Conservation (phyloP, 2,329 filamentous ascomycete genomes). For the Fusarium liriodendri region DNA sequence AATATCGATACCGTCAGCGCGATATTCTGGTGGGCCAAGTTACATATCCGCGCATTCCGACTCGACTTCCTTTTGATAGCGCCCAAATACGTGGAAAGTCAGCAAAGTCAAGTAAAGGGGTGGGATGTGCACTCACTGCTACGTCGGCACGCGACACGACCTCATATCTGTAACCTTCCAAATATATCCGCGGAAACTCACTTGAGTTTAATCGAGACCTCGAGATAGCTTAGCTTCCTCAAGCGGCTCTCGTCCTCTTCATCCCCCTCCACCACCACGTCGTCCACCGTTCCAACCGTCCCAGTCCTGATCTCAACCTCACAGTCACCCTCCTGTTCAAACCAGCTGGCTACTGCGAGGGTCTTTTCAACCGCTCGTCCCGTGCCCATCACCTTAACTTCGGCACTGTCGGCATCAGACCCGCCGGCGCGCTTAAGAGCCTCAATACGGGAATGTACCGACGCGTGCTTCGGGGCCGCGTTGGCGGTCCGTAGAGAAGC, state of each 20-base stretch:
- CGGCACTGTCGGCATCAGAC: slow-evolving; percentile 45
- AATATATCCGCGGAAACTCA: slow-evolving; percentile 44
- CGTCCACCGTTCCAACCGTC: slow-evolving; percentile 74
- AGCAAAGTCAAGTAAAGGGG: slow-evolving; percentile 12
- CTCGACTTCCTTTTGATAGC: slow-evolving; percentile 20
- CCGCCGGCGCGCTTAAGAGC: slow-evolving; percentile 51
- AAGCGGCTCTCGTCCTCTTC: slow-evolving; percentile 55
- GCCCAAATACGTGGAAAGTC: not conserved
- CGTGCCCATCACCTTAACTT: slow-evolving; percentile 71
- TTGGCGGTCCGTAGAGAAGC: slow-evolving; percentile 57
- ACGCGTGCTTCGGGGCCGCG: slow-evolving; percentile 60
- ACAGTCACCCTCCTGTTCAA: slow-evolving; percentile 70
- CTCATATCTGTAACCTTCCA: slow-evolving; percentile 14
- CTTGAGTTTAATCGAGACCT: slow-evolving; percentile 60
- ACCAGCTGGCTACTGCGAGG: slow-evolving; percentile 72
- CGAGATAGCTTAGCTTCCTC: slow-evolving; percentile 63
- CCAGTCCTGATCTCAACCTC: slow-evolving; percentile 70
- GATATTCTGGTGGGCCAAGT: slow-evolving; percentile 4
- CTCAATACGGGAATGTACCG: slow-evolving; percentile 59
- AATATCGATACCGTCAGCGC: slow-evolving; percentile 31
- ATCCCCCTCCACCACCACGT: slow-evolving; percentile 61
- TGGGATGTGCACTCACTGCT: slow-evolving; percentile 23
- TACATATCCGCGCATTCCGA: slow-evolving; percentile 29
- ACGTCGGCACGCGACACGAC: slow-evolving; percentile 8
- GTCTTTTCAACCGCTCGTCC: slow-evolving; percentile 75